Conservation (phyloP, 306 rosid genomes). For the Morella rubra region DNA sequence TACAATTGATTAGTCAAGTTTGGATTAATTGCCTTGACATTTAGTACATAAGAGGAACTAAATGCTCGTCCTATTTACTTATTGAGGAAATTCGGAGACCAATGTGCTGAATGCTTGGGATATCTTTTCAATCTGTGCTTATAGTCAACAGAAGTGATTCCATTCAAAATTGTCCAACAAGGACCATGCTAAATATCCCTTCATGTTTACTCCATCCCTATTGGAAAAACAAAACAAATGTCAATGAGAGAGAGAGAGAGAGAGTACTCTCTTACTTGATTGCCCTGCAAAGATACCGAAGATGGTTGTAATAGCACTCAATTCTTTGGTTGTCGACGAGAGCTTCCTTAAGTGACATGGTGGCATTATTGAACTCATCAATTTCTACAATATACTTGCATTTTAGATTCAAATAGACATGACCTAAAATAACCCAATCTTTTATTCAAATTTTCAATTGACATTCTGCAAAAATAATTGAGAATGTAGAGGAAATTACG, state of each 20-base stretch:
- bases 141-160: slow-evolving; percentile 53
- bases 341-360: slow-evolving; percentile 32
- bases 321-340: slow-evolving; percentile 42
- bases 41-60: too few relatives aligned
- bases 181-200: slow-evolving; percentile 74
- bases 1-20: too few relatives aligned
- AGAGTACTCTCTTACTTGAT: slow-evolving; percentile 56
- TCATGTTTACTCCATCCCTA: slow-evolving; percentile 63
- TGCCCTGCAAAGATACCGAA: slow-evolving; percentile 44
- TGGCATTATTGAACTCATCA: slow-evolving; percentile 52
- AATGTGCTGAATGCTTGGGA: slow-evolving; percentile 54
- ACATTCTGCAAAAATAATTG: neutral
- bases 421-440: too few relatives aligned
- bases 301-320: slow-evolving; percentile 42
- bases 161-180: slow-evolving; percentile 66
- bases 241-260: neutral
- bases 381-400: slow-evolving; percentile 37
- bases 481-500: slow-evolving; percentile 32
- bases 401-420: neutral
- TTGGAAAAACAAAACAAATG: slow-evolving; percentile 20
- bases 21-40: too few relatives aligned
- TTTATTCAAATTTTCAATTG: too few relatives aligned
- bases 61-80: neutral
- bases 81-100: slow-evolving; percentile 58
- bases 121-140: slow-evolving; percentile 44